Evolutionary conservation across 2,329 filamentous ascomycete genomes (phyloP).

Genomic region (Knufia fluminis): DNA sequence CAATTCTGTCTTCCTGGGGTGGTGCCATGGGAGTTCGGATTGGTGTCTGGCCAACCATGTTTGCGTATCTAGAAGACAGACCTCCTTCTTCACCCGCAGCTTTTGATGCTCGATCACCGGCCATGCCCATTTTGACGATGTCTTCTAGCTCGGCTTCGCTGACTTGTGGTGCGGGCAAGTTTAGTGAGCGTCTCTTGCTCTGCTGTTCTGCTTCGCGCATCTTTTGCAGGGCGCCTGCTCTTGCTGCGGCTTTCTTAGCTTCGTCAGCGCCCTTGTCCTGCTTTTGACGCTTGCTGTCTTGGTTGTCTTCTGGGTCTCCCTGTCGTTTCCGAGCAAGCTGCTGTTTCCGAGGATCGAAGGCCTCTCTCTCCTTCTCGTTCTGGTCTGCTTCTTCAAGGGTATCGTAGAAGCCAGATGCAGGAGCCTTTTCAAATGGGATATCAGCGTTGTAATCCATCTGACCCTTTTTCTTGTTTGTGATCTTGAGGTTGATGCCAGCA

Average conservation of each 20-base stretch:
- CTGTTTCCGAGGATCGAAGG: conserved; percentile 87
- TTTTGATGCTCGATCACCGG: conserved; percentile 73
- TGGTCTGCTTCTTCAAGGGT: conserved; percentile 68
- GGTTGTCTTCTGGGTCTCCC: conserved; percentile 75
- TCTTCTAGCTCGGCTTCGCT: conserved; percentile 88
- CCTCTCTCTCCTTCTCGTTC: conserved; percentile 76
- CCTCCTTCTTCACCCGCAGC: conserved; percentile 71
- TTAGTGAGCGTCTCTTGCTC: conserved; percentile 78
- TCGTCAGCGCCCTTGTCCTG: conserved; percentile 75
- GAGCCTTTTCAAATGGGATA: conserved; percentile 92
- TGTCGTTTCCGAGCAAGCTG: conserved; percentile 89
- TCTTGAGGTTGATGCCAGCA: conserved; percentile 96
- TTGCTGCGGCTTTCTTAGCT: conserved; percentile 72
- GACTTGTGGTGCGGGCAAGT: conserved; percentile 81
- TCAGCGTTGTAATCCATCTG: conserved; percentile 99
- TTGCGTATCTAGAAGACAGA: conserved; percentile 77
- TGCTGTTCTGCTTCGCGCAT: conserved; percentile 94
- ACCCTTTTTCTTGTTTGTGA: conserved; percentile 80
- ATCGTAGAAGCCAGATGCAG: conserved; percentile 84
- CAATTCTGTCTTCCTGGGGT: conserved; percentile 87
- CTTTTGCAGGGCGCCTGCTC: conserved; percentile 88
- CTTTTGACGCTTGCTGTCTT: conserved; percentile 73
- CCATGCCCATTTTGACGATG: conserved; percentile 97
- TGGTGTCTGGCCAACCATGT: conserved; percentile 69
- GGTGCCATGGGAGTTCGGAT: conserved; percentile 88